These are phyloP conservation scores for Dunaliella sp. DNA, from an alignment of 139 green algal genomes.

Conservation along the genomic window DNA sequence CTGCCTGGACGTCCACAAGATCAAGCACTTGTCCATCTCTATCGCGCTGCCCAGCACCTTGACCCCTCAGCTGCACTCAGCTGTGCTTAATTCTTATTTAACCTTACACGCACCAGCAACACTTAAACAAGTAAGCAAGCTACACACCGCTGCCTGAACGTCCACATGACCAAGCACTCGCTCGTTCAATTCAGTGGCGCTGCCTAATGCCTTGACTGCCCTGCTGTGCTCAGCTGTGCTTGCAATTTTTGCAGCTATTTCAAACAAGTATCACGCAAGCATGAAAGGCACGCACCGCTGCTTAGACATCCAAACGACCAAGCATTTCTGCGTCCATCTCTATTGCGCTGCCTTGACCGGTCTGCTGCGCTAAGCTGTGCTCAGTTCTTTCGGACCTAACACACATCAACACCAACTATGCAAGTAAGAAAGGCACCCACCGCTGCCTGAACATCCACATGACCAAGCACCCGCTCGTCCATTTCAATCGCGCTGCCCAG, in stretches of 20 bases:
- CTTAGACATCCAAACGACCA: conserved; percentile 47
- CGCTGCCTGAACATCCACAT: conserved; percentile 49
- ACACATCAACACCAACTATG: too few relatives aligned
- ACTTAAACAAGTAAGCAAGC: too few relatives aligned
- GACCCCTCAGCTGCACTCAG: conserved; percentile 53
- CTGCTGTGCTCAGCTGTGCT: conserved; percentile 36
- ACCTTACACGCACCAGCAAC: too few relatives aligned
- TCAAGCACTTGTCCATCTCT: conserved; percentile 66
- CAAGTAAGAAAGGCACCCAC: too few relatives aligned
- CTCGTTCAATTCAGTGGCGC: conserved; percentile 61
- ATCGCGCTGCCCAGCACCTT: conserved; percentile 65
- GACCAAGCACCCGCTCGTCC: conserved; percentile 59
- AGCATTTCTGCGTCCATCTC: conserved; percentile 66
- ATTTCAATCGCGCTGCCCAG: conserved; percentile 61
- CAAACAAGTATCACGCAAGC: too few relatives aligned
- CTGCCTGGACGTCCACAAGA: conserved; percentile 48
- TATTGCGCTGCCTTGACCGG: conserved; percentile 61
- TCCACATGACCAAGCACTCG: conserved; percentile 49
- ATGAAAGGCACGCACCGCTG: conserved; percentile 11
- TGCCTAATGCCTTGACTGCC: conserved; percentile 65
- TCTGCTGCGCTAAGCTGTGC: conserved; percentile 36
- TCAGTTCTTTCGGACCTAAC: too few relatives aligned
- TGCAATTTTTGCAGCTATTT: too few relatives aligned
- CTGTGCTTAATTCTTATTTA: neutral
- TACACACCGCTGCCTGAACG: conserved; percentile 43